Conservation (phyloP, 805 yeast genomes). For the Henningerozyma blattae region DNA sequence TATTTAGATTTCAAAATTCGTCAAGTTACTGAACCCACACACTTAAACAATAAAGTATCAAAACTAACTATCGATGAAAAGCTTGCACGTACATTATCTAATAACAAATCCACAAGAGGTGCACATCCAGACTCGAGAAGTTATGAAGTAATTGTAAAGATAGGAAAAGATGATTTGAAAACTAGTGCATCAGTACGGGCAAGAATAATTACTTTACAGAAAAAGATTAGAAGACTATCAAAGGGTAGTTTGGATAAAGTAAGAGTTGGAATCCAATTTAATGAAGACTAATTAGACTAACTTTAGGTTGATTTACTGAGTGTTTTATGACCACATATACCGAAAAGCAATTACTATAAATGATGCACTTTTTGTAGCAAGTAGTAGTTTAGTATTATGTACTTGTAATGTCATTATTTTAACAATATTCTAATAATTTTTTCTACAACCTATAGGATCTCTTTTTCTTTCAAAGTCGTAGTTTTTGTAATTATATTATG, state of each 20-base stretch:
- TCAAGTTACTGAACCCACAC: background rate
- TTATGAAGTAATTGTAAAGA: slow-evolving; percentile 30
- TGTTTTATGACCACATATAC: no score
- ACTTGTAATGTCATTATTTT: no score
- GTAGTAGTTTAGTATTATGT: no score
- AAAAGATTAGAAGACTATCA: slow-evolving; percentile 45
- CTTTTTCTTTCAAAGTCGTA: no score
- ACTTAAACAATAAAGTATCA: background rate
- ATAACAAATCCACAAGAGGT: background rate
- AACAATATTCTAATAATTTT: no score
- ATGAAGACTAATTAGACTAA: slow-evolving; percentile 17
- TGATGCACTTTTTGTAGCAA: no score
- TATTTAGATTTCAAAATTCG: slow-evolving; percentile 3
- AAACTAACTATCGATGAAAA: slow-evolving; percentile 3
- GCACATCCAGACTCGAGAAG: background rate
- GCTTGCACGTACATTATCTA: background rate
- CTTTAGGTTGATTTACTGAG: no score
- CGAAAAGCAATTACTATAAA: no score
- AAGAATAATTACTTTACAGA: slow-evolving; percentile 46
- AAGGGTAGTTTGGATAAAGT: slow-evolving; percentile 39
- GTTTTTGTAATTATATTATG: no score
- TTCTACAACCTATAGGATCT: no score
- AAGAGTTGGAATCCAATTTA: slow-evolving; percentile 37
- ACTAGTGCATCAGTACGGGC: slow-evolving; percentile 48
- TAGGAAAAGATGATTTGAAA: slow-evolving; percentile 42